These are phyloP conservation scores for Calonectria multiphialidica DNA, from an alignment of 2,329 filamentous ascomycete genomes.

Conservation along the genomic window DNA sequence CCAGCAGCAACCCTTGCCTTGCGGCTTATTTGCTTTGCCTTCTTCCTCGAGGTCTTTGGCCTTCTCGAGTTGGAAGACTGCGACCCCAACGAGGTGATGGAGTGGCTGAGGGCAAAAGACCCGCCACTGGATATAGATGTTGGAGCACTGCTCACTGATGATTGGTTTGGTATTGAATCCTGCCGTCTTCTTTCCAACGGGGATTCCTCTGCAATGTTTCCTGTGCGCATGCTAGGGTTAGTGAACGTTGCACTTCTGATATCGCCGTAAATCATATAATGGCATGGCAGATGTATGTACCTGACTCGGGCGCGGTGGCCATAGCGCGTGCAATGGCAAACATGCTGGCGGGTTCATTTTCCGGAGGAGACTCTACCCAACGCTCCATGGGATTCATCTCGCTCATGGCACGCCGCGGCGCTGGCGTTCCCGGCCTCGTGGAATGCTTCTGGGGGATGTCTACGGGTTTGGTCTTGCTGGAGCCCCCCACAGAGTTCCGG, in stretches of 20 bases:
- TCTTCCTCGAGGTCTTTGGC: constrained; percentile 12
- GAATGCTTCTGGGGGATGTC: constrained; percentile 63
- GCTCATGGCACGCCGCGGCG: constrained; percentile 7
- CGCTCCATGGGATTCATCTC: constrained; percentile 41
- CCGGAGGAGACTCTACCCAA: constrained; percentile 45
- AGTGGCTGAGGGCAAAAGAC: constrained; percentile 9
- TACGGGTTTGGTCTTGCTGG: constrained; percentile 52
- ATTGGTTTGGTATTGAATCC: not conserved
- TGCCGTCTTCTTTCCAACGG: not conserved
- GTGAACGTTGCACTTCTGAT: not conserved
- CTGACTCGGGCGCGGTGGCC: constrained; percentile 18
- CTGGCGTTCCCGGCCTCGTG: constrained; percentile 49
- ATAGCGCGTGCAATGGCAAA: constrained; percentile 44
- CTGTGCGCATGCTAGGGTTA: not conserved
- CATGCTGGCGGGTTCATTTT: constrained; percentile 45
- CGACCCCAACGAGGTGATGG: constrained; percentile 4
- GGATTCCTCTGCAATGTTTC: not conserved
- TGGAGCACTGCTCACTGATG: constrained; percentile 13
- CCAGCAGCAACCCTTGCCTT: not conserved
- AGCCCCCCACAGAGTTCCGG: not conserved
- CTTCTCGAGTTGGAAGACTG: constrained; percentile 6
- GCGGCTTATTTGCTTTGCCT: constrained; percentile 1
- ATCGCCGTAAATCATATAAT: not conserved
- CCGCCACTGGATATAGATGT: constrained; percentile 16
- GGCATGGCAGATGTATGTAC: not conserved